phyloP scores from a whole-genome alignment of 1,284 basidiomycete genomes.

The Tausonia pullulans region DNA sequence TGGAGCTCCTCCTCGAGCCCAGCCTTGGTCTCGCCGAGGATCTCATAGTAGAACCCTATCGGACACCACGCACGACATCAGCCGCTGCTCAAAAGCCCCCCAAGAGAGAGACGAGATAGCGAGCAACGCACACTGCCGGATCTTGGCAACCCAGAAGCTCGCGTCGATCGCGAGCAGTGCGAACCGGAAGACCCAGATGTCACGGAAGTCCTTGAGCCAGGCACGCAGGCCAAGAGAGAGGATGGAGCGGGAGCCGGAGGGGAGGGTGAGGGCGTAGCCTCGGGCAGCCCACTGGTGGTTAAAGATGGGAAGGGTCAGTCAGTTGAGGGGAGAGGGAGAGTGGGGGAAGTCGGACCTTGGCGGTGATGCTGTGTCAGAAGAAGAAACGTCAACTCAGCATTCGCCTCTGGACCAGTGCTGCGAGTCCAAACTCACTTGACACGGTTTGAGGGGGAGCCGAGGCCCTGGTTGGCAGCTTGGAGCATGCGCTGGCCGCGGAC shows the following conservation, averaged over 20 bases:
- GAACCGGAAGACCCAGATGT: conserved; percentile 34
- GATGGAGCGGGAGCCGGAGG: conserved; percentile 40
- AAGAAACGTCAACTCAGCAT: no score
- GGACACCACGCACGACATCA: conserved; percentile 9
- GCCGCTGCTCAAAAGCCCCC: neutral
- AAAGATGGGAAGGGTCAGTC: conserved; percentile 22
- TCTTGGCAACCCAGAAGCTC: conserved; percentile 33
- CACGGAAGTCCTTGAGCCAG: conserved; percentile 32
- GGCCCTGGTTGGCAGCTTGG: conserved; percentile 43
- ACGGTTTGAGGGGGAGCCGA: conserved; percentile 73
- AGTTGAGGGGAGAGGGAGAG: neutral
- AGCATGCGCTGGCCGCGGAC: conserved; percentile 66
- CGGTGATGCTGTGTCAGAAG: neutral
- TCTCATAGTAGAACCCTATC: conserved; percentile 26
- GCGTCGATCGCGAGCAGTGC: conserved; percentile 37
- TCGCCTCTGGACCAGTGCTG: conserved; percentile 38
- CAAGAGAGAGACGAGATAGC: neutral
- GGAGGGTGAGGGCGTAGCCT: conserved; percentile 43
- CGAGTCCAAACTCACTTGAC: conserved; percentile 56
- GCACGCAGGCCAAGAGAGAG: conserved; percentile 27
- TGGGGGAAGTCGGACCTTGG: conserved; percentile 23
- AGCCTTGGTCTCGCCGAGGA: conserved; percentile 29
- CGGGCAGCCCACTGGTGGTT: conserved; percentile 34
- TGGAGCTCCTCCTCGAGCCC: conserved; percentile 34
- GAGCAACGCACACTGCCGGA: conserved; percentile 29